Base-by-base conservation (phyloP, 192 early-diverging fungal species). In the Rhizoclosmatium sp. region DNA sequence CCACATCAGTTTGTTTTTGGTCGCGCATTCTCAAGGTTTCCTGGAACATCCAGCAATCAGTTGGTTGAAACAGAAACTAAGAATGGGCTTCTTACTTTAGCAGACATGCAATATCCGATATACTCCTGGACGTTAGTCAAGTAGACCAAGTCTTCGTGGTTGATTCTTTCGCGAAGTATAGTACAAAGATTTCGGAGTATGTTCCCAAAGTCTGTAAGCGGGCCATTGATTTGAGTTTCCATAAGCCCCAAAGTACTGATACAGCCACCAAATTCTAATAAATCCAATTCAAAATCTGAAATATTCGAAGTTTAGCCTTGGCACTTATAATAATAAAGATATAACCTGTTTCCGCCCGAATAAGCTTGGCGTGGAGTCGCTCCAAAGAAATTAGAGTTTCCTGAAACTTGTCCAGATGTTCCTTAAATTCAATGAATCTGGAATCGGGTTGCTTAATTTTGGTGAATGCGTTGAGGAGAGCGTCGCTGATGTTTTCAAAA, bases 1-100 rank as follows among this genome's bases (percentile, higher is more conserved):
- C 96, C 81, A 92, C 92, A 86, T 99, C 97, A 5, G 97, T 86
- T 85, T 99, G 97, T 84, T 98, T 98, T 82, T 99, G 96, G 84
- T 99, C 97, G 23, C 96, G 84, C 67, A 89, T 76, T 71, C 88
- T 91, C 40, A 99, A 86, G 49, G 93, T 87, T 69, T 93, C 93
- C 92, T 85, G 12, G 86, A 81, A 41, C 41, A 46, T 68, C 42
- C 45, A 21, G 39, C n/a, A 45, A 16, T 4, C 2, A 44, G 16
- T 23, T 44, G 0, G 3, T 3, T 45, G 3, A 0, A 19, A n/a
- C 67, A 45, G 23, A 48, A 44, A 54, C 5, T 12, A 54, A 54
- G 16, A 54, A 54, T 54, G 9, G 16, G 19, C 56, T 12, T 54
- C 41, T 76, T 82, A 92, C 93, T 85, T 93, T 94, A 16, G 91